phyloP scores from a whole-genome alignment of 768 basidiomycete species.

The Trametopsis cervina region DNA sequence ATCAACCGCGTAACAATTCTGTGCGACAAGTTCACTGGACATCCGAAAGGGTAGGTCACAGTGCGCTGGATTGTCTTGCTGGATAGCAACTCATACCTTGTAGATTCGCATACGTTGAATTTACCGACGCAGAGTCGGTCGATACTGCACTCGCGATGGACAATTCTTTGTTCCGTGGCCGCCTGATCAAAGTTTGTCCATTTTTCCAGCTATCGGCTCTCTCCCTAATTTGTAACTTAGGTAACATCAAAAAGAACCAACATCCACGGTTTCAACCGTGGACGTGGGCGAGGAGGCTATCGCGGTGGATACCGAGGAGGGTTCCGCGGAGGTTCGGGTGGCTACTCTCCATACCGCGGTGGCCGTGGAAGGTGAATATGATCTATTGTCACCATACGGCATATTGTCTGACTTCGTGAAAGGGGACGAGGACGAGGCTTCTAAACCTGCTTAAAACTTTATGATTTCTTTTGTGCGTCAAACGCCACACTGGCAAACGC shows the following conservation, averaged over 20 bases:
- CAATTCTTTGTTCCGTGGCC: constrained; percentile 91
- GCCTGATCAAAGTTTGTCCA: constrained; percentile 84
- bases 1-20: constrained; percentile 99
- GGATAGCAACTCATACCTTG: too few relatives aligned
- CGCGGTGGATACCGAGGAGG: constrained; percentile 49
- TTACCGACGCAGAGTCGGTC: constrained; percentile 87
- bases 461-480: neutral
- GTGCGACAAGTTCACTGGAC: constrained; percentile 99
- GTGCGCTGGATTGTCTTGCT: constrained; percentile 6
- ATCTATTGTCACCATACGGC: too few relatives aligned
- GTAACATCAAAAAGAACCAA: constrained; percentile 96
- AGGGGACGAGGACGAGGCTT: constrained; percentile 77
- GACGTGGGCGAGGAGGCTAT: constrained; percentile 55
- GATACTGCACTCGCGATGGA: constrained; percentile 90
- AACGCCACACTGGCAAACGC: too few relatives aligned
- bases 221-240: too few relatives aligned
- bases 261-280: constrained; percentile 84
- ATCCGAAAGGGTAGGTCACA: constrained; percentile 84
- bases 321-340: constrained; percentile 48
- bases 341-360: constrained; percentile 57
- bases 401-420: constrained; percentile 2
- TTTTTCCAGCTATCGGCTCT: too few relatives aligned
- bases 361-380: constrained; percentile 69
- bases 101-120: constrained; percentile 98
- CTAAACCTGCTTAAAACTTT: constrained; percentile 25